Conservation (phyloP, 2,329 filamentous ascomycete species). For the Macroventuria anomochaeta region DNA sequence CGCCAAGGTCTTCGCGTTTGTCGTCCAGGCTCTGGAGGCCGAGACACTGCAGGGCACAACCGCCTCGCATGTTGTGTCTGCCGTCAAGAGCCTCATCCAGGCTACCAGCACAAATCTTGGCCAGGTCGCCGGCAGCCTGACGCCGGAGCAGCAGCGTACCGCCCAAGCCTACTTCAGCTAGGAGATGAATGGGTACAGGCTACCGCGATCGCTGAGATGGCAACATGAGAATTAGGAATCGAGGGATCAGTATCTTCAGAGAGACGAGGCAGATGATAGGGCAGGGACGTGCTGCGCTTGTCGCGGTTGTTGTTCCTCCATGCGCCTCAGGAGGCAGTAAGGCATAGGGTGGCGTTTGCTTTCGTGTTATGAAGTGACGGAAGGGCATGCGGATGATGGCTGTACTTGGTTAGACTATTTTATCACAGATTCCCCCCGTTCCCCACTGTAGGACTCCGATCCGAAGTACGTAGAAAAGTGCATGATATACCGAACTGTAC, state of each 20-base stretch:
- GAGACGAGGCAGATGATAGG: neutral
- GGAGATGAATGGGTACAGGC: slow-evolving; percentile 16
- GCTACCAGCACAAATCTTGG: slow-evolving; percentile 76
- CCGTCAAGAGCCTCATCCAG: slow-evolving; percentile 79
- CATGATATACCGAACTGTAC: no score
- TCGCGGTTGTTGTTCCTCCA: neutral
- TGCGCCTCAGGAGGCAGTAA: slow-evolving; percentile 3
- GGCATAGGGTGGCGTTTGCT: slow-evolving; percentile 15
- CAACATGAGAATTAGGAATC: neutral
- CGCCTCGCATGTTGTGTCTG: slow-evolving; percentile 74
- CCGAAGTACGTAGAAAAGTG: slow-evolving; percentile 15
- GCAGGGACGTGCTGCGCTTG: neutral
- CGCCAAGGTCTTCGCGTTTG: slow-evolving; percentile 80
- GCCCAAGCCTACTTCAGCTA: slow-evolving; percentile 81
- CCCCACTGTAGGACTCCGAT: slow-evolving; percentile 4
- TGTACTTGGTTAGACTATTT: slow-evolving; percentile 24
- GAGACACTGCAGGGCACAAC: slow-evolving; percentile 88
- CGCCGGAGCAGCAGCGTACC: slow-evolving; percentile 77
- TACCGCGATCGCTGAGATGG: slow-evolving; percentile 6
- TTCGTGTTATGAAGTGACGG: slow-evolving; percentile 6
- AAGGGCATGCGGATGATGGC: neutral
- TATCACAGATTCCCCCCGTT: slow-evolving; percentile 31
- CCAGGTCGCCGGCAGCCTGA: slow-evolving; percentile 76
- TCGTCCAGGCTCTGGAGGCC: slow-evolving; percentile 87
- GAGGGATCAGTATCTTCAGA: neutral